Evolutionary conservation across 2,329 filamentous ascomycete species (phyloP).

Genomic region (Sordariomycetes sp.): DNA sequence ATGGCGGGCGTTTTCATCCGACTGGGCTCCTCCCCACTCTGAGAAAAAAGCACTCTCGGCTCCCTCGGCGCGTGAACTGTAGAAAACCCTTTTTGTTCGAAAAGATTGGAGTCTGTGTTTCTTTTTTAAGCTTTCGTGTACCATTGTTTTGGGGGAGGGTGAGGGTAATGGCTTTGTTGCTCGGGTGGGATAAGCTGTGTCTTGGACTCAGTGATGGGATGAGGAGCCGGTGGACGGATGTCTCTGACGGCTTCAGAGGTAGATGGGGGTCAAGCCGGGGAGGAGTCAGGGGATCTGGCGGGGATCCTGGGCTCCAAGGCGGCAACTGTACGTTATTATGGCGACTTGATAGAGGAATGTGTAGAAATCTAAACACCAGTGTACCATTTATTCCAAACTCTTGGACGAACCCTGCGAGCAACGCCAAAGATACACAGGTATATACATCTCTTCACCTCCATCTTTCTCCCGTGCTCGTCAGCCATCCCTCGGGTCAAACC

Average conservation of each 20-base stretch:
- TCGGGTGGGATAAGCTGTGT: background rate
- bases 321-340: background rate
- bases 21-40: background rate
- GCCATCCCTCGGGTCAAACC: conserved; percentile 82
- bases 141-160: background rate
- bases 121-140: background rate
- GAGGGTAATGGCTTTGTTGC: background rate
- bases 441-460: conserved; percentile 18
- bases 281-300: background rate
- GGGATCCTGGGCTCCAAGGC: background rate
- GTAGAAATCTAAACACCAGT: background rate
- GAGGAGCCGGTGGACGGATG: background rate
- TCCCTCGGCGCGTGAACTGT: background rate
- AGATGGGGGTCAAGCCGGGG: background rate
- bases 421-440: too few species aligned
- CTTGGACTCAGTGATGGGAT: background rate
- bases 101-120: background rate
- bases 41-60: background rate
- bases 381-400: background rate
- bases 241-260: background rate
- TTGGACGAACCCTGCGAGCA: too few species aligned
- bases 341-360: background rate
- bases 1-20: background rate
- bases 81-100: background rate
- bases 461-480: conserved; percentile 67